Percentiles rank a stretch among this genome's conserved stretches.
Evolutionary conservation across 2,329 filamentous ascomycete genomes (phyloP).

Genomic region (Arthrobotrys entomopaga): DNA sequence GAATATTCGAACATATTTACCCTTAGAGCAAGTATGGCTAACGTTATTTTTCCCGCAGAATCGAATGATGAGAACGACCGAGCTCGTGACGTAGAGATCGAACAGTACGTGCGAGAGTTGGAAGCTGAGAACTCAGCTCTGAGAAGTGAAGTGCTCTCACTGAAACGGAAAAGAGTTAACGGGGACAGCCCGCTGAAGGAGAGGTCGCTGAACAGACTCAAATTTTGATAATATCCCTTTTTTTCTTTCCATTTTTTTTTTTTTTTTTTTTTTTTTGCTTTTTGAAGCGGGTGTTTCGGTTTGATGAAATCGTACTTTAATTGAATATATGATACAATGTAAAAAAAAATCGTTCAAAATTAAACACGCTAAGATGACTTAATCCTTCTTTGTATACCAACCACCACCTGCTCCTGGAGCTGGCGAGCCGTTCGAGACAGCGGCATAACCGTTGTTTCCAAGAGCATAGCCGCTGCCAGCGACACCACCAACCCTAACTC

Average conservation of each 20-base stretch:
- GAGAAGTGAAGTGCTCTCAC: conserved; percentile 70
- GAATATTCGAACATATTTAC: conserved; percentile 56
- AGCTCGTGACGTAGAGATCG: conserved; percentile 65
- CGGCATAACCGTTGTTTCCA: conserved; percentile 14
- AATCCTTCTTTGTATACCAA: conserved; percentile 55
- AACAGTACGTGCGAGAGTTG: conserved; percentile 73
- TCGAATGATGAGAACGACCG: conserved; percentile 62
- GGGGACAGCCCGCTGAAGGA: conserved; percentile 56
- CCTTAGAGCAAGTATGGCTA: conserved; percentile 41
- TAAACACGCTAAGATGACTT: conserved; percentile 9
- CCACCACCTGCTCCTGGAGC: conserved; percentile 20
- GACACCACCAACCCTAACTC: conserved; percentile 34
- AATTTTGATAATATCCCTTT: conserved; percentile 25
- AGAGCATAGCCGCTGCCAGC: conserved; percentile 45
- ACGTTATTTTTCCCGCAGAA: conserved; percentile 50
- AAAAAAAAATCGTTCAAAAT: background rate
- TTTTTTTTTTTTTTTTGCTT: conserved; percentile 5
- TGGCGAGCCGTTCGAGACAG: conserved; percentile 15
- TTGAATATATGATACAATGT: conserved; percentile 26
- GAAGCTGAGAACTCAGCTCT: conserved; percentile 77
- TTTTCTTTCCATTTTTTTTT: background rate
- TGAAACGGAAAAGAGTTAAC: conserved; percentile 49
- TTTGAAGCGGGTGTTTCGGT: conserved; percentile 46
- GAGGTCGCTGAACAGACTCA: conserved; percentile 52
- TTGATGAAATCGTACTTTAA: conserved; percentile 21